Conservation (phyloP, 352 stramenopile species). For the Pythium sukuiense region DNA sequence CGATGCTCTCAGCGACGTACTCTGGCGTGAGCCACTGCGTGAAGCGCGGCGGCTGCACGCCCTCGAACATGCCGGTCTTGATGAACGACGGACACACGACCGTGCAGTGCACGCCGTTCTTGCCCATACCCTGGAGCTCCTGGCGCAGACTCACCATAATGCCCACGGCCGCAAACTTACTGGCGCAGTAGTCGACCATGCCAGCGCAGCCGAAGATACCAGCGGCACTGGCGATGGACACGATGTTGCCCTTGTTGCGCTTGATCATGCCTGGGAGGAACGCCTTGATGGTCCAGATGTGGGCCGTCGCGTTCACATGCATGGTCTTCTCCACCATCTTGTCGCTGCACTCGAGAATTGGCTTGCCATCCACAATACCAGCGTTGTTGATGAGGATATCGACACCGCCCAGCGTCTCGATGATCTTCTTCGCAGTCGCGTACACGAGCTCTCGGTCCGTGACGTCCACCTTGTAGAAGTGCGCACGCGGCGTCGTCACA, state of each 20-base stretch:
- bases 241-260: constrained; percentile 40
- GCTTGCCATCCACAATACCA: constrained; percentile 46
- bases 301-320: constrained; percentile 42
- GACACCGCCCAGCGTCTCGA: constrained; percentile 32
- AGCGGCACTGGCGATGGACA: constrained; percentile 42
- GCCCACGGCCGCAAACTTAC: constrained; percentile 42
- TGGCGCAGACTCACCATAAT: constrained; percentile 43
- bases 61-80: constrained; percentile 45
- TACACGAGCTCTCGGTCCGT: constrained; percentile 36
- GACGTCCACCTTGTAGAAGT: constrained; percentile 40
- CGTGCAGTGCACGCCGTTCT: constrained; percentile 33
- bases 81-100: constrained; percentile 44
- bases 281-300: constrained; percentile 48
- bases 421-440: constrained; percentile 21
- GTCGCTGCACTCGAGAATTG: constrained; percentile 41
- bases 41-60: constrained; percentile 29
- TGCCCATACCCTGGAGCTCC: constrained; percentile 33
- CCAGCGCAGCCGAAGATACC: constrained; percentile 36
- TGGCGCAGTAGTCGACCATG: constrained; percentile 49
- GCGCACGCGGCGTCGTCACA: constrained; percentile 13
- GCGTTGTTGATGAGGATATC: constrained; percentile 58
- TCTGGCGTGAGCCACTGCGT: constrained; percentile 32
- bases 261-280: constrained; percentile 44
- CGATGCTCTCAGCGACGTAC: constrained; percentile 35
- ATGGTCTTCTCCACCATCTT: constrained; percentile 40